Evolutionary conservation across 441 rosid genomes (phyloP), one percentile per base, ranked within the genome.

Genomic region (Populus tomentosa): DNA sequence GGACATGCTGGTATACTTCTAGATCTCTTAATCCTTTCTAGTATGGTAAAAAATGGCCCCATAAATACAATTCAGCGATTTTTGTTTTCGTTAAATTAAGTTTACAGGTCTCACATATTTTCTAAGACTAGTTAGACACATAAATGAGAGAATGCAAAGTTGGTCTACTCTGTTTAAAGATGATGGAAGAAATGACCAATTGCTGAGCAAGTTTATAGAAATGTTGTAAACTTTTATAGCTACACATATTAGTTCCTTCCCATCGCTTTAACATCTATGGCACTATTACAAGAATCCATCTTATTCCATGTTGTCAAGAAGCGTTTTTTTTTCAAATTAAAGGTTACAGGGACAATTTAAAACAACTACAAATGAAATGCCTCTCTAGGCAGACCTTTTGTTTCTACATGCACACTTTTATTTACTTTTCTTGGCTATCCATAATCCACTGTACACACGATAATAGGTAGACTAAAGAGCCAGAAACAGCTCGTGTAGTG

Each of bases 1-100:
- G 78, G 10, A 69, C 77, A 82, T 73, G 79, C 75, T 11, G 94
- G 97, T 82, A 82, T 76, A 24, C 14, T 56, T 56, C 76, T 26
- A 20, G 16, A 46, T 71, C 75, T 65, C 50, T 8, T 40, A 4
- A 20, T 2, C 18, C n/a, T 4, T 20, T 71, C 68, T 56, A 56
- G 18, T 18, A 35, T 14, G 30, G 21, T 32, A 28, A 36, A 69
- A 10, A 11, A 76, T 20, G 36, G 26, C n/a, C 16, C 10, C 5
- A 23, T 40, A 21, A 24, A 11, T 53, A 24, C 4, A 7, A 63
- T 11, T 24, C 64, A 1, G 70, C 23, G 20, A 4, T 35, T 40
- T 40, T 40, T 40, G 46, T 40, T 40, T 40, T 40, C 46, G 3
- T 2, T 40, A 40, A 40, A 40, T 40, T 40, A 3, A 40, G 46